Base-by-base conservation (phyloP, 208 protist genomes). In the Phytomonas sp. region DNA sequence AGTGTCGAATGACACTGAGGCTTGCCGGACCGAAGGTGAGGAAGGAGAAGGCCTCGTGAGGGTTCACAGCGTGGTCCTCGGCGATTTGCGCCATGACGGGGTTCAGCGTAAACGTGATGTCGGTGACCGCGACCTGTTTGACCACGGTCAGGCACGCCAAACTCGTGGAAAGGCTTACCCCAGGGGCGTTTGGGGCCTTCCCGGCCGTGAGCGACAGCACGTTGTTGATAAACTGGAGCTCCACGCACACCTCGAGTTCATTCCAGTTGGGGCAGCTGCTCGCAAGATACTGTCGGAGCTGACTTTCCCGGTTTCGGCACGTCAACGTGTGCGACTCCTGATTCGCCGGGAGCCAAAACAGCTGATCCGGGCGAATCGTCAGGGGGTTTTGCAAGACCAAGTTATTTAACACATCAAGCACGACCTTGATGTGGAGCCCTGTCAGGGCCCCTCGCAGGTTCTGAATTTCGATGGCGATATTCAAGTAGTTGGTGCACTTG, bases 291-390 rank as follows among this genome's bases (percentile, higher is more conserved):
- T 83, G 67, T 71, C 87, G 87, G 60, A 90, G 89, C 76, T 83
- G 80, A 64, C 87, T 90, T 9, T 85, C 84, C 56, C 84, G 80
- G 71, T 96, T 96, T 70, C 87, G 83, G 13, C 85, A 84, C 28
- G 74, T 79, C 33, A 84, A 74, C 4, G 81, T 80, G 70, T 93
- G 81, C 43, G 85, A 87, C 70, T 92, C 84, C 65, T 92, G 75
- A 71, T 88, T 91, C 9, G 82, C 84, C 2, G 89, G 78, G 5
- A 91, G 87, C 88, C 91, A 96, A 75, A 92, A 96, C 0, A 96
- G 82, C 59, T 96, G 87, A 36, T 91, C 83, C 0, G 88, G 88
- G 28, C 71, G 46, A 66, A 96, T 83, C 28, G 84, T 81, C 46
- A 79, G 77, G 26, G 74, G 77, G 71, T 83, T 81, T 70, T 84